Evolutionary conservation across 129 eudicot species (phyloP), one percentile per base, ranked within the genome.

Genomic region (Pulicaria dysenterica): DNA sequence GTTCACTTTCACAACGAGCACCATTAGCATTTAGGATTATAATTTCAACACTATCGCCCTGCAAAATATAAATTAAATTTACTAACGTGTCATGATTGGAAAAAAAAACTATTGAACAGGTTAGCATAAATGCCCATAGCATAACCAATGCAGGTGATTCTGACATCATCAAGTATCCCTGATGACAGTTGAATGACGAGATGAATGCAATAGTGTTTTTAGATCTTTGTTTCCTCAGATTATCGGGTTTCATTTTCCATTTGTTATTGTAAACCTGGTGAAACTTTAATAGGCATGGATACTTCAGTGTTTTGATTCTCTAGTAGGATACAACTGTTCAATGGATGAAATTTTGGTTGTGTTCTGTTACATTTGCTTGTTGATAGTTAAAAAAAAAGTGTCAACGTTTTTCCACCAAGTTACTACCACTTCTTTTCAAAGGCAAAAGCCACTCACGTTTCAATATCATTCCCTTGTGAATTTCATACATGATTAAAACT

Each of bases 21-120:
- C 98, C 98, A 36, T 78, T 63, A 42, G 85, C 86, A 81, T 89
- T 92, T 69, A 92, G 61, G 57, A 92, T 74, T 17, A 87, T 80
- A 47, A 92, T 84, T 77, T 92, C 98, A 74, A 89, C 87, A 65
- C 88, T 89, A 83, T 92, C 98, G 54, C 98, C 98, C 98, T 92
- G 95, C 47, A 46, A 59, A 46, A 50, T 12, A 61, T 49, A 62
- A 50, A 67, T 5, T 6, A 39, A 47, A 15, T 19, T 16, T 12
- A 13, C 24, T 8, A 12, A 31, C 6, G 34, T 40, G 34, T 40
- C 34, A 40, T 24, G 31, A 24, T 24, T 24, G 31, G 31, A 24
- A 24, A 24, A 24, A 24, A 24, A 24, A 24, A 24, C 31, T 24
- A 24, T 24, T 24, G 31, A 24, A 24, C 31, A 24, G 31, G 31